phyloP scores from a whole-genome alignment of 1,284 basidiomycete species.

The Phellopilus nigrolimitatus region DNA sequence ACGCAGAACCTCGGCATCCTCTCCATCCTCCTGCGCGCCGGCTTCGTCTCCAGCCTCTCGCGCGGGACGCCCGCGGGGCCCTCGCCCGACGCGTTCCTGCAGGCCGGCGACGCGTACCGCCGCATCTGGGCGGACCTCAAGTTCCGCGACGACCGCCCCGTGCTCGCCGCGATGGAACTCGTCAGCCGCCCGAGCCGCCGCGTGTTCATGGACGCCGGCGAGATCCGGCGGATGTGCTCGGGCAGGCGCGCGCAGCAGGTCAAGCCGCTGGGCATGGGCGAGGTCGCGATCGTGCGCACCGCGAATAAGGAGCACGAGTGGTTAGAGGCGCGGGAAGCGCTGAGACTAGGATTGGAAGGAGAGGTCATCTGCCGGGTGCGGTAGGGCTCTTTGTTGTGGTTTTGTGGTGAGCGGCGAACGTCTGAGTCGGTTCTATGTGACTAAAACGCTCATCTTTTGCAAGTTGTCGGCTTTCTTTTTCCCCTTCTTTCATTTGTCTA shows the following conservation, averaged over 20 bases:
- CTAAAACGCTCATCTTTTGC: neutral
- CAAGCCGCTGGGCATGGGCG: conserved; percentile 76
- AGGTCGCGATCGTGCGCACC: conserved; percentile 79
- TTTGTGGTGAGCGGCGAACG: conserved; percentile 3
- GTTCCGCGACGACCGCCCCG: conserved; percentile 81
- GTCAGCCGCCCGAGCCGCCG: conserved; percentile 72
- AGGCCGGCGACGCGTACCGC: conserved; percentile 51
- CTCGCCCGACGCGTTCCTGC: conserved; percentile 55
- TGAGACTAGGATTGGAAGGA: conserved; percentile 58
- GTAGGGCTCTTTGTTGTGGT: conserved; percentile 26
- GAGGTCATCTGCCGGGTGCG: conserved; percentile 74
- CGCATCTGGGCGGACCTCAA: conserved; percentile 90
- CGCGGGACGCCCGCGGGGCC: conserved; percentile 72
- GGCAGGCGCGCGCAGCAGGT: conserved; percentile 68
- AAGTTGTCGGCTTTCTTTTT: neutral
- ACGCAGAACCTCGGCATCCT: conserved; percentile 81
- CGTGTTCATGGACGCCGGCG: conserved; percentile 67
- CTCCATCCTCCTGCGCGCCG: conserved; percentile 80
- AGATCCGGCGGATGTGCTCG: conserved; percentile 70
- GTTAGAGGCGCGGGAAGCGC: conserved; percentile 69
- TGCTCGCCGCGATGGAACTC: conserved; percentile 68
- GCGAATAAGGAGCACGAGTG: conserved; percentile 62
- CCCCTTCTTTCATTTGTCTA: neutral
- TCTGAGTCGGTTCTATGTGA: neutral
- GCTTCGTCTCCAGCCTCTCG: conserved; percentile 77